Percentiles rank a stretch among this genome's conserved stretches.
These are phyloP conservation scores for Salix arbutifolia DNA, from an alignment of 345 rosid species.

Conservation along the genomic window DNA sequence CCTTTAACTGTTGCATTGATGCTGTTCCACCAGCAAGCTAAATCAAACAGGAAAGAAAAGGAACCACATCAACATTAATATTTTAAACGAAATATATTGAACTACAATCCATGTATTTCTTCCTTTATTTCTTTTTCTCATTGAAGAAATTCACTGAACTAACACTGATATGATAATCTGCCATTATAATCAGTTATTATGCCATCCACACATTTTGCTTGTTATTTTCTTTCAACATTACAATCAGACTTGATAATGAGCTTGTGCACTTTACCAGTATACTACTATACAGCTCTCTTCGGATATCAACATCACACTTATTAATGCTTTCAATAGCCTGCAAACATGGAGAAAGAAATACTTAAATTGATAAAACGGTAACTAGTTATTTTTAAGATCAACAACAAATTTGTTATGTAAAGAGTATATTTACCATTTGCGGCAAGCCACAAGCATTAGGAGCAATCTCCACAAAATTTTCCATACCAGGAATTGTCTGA, in stretches of 20 bases:
- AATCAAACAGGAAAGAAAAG: slow-evolving; percentile 13
- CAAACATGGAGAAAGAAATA: slow-evolving; percentile 15
- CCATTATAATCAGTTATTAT: background rate
- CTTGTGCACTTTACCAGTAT: slow-evolving; percentile 56
- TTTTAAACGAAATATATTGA: background rate
- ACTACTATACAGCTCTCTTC: slow-evolving; percentile 91
- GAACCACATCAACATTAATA: background rate
- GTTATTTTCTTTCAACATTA: background rate
- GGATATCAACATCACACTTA: slow-evolving; percentile 88
- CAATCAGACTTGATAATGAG: background rate
- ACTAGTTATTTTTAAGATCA: background rate
- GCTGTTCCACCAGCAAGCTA: slow-evolving; percentile 99
- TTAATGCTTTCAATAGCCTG: slow-evolving; percentile 96
- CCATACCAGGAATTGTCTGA: slow-evolving; percentile 94
- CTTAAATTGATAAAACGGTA: background rate
- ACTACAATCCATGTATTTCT: background rate
- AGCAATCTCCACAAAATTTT: slow-evolving; percentile 53
- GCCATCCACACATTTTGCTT: background rate
- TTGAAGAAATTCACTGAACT: background rate
- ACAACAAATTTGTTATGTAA: background rate
- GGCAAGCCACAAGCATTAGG: slow-evolving; percentile 76
- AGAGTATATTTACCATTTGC: slow-evolving; percentile 63
- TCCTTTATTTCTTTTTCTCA: background rate
- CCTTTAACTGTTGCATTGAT: slow-evolving; percentile 98
- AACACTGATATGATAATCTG: background rate